Evolutionary conservation across 2,329 filamentous ascomycete species (phyloP).

Genomic region (Epichloe gansuensis): DNA sequence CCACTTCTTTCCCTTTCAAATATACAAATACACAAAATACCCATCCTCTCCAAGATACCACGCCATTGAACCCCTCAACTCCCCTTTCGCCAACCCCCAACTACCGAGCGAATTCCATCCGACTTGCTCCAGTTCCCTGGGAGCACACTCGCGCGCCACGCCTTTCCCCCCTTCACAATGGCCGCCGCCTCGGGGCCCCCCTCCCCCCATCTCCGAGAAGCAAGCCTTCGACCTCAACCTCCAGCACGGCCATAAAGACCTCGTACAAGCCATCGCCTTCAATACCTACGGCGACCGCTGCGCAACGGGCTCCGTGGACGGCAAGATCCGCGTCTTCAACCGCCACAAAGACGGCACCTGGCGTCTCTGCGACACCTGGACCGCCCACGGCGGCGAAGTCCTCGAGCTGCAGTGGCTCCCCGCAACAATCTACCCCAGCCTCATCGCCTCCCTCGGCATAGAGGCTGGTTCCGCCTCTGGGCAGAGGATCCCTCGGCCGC

Average conservation of each 20-base stretch:
- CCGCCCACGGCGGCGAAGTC: conserved; percentile 80
- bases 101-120: too few species aligned
- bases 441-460: conserved; percentile 77
- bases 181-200: conserved; percentile 18
- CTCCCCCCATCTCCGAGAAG: conserved; percentile 30
- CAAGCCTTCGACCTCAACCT: conserved; percentile 46
- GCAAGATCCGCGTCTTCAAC: conserved; percentile 86
- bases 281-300: conserved; percentile 88
- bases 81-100: too few species aligned
- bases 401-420: conserved; percentile 93
- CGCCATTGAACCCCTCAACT: too few species aligned
- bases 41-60: too few species aligned
- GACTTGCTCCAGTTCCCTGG: too few species aligned
- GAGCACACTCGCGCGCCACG: not conserved
- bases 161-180: conserved; percentile 11
- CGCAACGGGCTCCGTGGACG: conserved; percentile 82
- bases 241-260: conserved; percentile 63
- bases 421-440: conserved; percentile 71
- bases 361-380: conserved; percentile 77
- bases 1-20: not conserved
- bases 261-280: conserved; percentile 76
- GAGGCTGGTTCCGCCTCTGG: conserved; percentile 87
- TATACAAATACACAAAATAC: not conserved
- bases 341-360: conserved; percentile 65
- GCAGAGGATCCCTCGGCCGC: conserved; percentile 75